A percentile compares a stretch with the other conserved stretches of the same genome.
phyloP scores from a whole-genome alignment of 179 eudicot genomes.

The Gypsophila paniculata region DNA sequence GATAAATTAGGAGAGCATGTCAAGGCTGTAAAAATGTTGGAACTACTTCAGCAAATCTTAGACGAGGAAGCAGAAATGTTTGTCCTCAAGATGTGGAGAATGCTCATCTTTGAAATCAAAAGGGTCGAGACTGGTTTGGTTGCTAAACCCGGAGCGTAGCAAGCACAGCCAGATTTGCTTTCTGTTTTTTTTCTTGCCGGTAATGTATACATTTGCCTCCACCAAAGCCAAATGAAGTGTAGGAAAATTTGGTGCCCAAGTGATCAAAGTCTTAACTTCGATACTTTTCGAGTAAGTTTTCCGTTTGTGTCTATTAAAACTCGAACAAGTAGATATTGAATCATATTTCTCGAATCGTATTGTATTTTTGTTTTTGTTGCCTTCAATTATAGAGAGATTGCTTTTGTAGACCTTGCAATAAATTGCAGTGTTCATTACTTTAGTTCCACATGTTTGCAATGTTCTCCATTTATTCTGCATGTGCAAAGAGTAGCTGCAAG shows the following conservation, averaged over 20 bases:
- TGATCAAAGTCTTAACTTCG: background rate
- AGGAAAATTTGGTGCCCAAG: conserved; percentile 12
- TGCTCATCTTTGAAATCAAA: conserved; percentile 94
- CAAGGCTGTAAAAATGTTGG: conserved; percentile 71
- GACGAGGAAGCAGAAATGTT: conserved; percentile 99
- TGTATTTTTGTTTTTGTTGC: background rate
- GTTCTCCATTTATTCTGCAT: background rate
- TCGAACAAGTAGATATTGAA: conserved; percentile 17
- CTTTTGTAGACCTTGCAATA: background rate
- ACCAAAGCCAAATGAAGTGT: conserved; percentile 11
- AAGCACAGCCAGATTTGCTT: background rate
- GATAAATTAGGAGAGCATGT: conserved; percentile 71
- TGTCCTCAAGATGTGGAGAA: conserved; percentile 99
- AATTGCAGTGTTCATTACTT: background rate
- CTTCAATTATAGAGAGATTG: background rate
- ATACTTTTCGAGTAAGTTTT: background rate
- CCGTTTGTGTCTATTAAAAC: conserved; percentile 7
- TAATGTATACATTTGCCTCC: conserved; percentile 16
- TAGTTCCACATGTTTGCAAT: background rate
- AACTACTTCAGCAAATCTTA: conserved; percentile 69
- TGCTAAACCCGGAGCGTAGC: conserved; percentile 44
- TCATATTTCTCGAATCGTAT: conserved; percentile 1
- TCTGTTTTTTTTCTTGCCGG: conserved; percentile 11
- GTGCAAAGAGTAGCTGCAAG: too few relatives aligned
- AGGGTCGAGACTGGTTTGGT: conserved; percentile 81